Evolutionary conservation across 257 asterid genomes (phyloP).

Genomic region (Linderniella brevidens): DNA sequence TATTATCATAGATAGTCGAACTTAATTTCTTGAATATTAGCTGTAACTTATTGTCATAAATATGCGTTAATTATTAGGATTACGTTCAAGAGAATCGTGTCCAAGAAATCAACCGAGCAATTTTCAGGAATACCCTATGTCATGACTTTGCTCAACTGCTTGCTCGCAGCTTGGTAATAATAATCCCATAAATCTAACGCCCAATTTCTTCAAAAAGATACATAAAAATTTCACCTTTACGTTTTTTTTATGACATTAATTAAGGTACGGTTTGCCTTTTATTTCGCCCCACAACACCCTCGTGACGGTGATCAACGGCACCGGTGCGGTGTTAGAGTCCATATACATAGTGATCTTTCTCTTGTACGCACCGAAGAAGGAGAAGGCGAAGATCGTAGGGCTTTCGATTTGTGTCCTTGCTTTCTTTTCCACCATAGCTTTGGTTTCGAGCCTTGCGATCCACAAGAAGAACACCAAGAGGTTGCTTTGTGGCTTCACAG

Average conservation of each 20-base stretch:
- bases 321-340: slow-evolving; percentile 44
- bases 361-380: slow-evolving; percentile 46
- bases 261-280: slow-evolving; percentile 72
- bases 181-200: no score
- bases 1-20: no score
- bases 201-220: no score
- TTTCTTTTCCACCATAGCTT: slow-evolving; percentile 36
- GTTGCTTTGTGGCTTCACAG: slow-evolving; percentile 54
- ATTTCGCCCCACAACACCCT: slow-evolving; percentile 43
- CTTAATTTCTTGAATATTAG: no score
- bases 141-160: slow-evolving; percentile 84
- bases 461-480: slow-evolving; percentile 23
- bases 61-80: slow-evolving; percentile 31
- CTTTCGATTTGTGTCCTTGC: slow-evolving; percentile 29
- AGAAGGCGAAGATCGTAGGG: slow-evolving; percentile 45
- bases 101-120: slow-evolving; percentile 46
- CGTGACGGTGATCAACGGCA: slow-evolving; percentile 47
- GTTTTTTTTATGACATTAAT: not conserved
- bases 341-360: slow-evolving; percentile 41
- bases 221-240: no score
- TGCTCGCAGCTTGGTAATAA: slow-evolving; percentile 58
- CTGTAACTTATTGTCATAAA: no score
- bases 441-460: slow-evolving; percentile 36
- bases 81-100: slow-evolving; percentile 56
- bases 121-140: slow-evolving; percentile 82